Evolutionary conservation across 495 filamentous ascomycete genomes (phyloP).

Genomic region (Aspergillus sclerotiicarbonarius): DNA sequence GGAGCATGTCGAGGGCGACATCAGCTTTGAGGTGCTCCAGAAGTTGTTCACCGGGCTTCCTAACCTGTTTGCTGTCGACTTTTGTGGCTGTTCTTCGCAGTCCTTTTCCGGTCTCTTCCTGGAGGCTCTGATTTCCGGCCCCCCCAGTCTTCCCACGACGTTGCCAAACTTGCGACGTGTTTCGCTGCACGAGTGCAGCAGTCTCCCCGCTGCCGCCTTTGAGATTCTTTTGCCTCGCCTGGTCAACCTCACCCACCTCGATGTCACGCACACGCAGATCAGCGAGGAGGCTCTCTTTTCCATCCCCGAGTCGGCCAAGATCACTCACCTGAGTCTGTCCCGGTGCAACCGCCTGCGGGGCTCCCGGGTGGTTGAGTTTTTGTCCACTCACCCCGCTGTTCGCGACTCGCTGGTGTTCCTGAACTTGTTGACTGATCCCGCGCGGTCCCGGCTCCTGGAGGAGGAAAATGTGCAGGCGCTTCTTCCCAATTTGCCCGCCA

Average conservation of each 20-base stretch:
- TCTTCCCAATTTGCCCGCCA: conserved; percentile 64
- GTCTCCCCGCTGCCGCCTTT: conserved; percentile 65
- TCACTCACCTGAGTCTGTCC: conserved; percentile 79
- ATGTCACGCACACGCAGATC: conserved; percentile 76
- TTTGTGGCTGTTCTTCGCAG: conserved; percentile 74
- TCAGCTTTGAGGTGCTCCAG: conserved; percentile 63
- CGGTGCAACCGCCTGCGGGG: conserved; percentile 73
- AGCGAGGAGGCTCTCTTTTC: conserved; percentile 68
- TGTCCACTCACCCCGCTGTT: conserved; percentile 70
- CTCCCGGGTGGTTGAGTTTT: conserved; percentile 64
- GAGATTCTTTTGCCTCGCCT: conserved; percentile 69
- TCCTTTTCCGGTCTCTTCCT: conserved; percentile 64
- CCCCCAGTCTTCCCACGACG: conserved; percentile 39
- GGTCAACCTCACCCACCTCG: conserved; percentile 71
- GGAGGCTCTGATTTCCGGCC: conserved; percentile 41
- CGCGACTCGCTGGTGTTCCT: conserved; percentile 64
- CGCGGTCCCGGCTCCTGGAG: conserved; percentile 69
- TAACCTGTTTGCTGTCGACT: conserved; percentile 69
- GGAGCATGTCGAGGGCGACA: conserved; percentile 80
- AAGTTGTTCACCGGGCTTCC: conserved; percentile 69
- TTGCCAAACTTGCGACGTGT: conserved; percentile 64
- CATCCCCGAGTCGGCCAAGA: conserved; percentile 67
- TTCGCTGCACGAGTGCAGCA: conserved; percentile 79
- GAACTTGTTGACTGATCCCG: conserved; percentile 71
- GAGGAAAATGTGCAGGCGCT: conserved; percentile 63